A percentile compares a stretch with the other conserved stretches of the same genome.
phyloP scores from a whole-genome alignment of 2,329 filamentous ascomycete species.

The Aureobasidium sp. region DNA sequence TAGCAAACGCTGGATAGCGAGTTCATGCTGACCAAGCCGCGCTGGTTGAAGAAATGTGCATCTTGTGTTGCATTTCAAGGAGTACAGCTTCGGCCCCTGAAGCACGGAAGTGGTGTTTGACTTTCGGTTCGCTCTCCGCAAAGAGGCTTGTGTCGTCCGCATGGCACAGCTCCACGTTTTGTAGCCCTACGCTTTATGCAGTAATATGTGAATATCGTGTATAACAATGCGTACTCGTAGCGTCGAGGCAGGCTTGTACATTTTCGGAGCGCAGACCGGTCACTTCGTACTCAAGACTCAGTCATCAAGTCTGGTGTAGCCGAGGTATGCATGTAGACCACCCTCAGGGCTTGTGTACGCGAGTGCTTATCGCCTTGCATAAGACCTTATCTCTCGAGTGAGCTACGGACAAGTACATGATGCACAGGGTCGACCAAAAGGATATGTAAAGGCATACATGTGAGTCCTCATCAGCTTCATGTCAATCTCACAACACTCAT shows the following conservation, averaged over 20 bases:
- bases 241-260: not conserved
- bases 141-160: not conserved
- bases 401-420: not conserved
- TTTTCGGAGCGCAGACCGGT: too few relatives aligned
- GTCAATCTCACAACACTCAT: not conserved
- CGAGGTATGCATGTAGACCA: not conserved
- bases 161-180: not conserved
- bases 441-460: not conserved
- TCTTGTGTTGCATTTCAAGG: not conserved
- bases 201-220: not conserved
- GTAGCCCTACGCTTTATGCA: not conserved
- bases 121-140: conserved; percentile 1
- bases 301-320: too few relatives aligned
- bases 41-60: not conserved
- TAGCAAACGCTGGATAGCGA: not conserved
- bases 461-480: not conserved
- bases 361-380: conserved; percentile 8
- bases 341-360: not conserved
- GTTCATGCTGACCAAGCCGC: not conserved
- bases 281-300: too few relatives aligned
- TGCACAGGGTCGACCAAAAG: not conserved
- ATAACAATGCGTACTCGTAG: not conserved
- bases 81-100: not conserved
- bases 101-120: conserved; percentile 2
- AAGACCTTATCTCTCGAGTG: not conserved